These are phyloP conservation scores for Polyporus tsugae DNA, from an alignment of 1,284 basidiomycete genomes.

Conservation along the genomic window DNA sequence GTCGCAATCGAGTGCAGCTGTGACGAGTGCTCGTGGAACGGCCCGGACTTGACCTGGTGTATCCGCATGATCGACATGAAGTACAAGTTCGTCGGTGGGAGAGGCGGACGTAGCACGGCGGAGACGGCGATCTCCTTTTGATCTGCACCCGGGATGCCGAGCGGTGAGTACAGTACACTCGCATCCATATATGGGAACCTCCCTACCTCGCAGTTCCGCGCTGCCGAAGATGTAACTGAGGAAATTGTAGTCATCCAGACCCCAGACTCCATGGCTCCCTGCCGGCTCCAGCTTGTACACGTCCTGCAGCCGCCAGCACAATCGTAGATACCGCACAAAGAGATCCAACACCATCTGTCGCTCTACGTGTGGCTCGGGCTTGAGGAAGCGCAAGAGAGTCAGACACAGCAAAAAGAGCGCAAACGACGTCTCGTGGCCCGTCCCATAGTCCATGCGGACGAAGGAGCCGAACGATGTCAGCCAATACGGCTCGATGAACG, in stretches of 20 bases:
- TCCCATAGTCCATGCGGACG: conserved; percentile 94
- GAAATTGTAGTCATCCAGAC: conserved; percentile 94
- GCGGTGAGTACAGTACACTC: conserved; percentile 10
- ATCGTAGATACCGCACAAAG: conserved; percentile 80
- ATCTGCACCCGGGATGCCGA: conserved; percentile 49
- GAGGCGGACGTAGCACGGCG: conserved; percentile 59
- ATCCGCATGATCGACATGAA: conserved; percentile 85
- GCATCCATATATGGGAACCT: conserved; percentile 18
- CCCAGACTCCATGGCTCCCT: conserved; percentile 98
- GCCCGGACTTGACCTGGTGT: conserved; percentile 82
- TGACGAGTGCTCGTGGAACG: conserved; percentile 94
- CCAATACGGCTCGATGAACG: conserved; percentile 79
- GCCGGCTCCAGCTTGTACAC: conserved; percentile 94
- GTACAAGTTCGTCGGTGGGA: conserved; percentile 77
- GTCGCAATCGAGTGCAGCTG: conserved; percentile 88
- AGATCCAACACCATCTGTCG: conserved; percentile 70
- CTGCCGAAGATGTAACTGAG: conserved; percentile 94
- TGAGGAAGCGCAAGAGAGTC: conserved; percentile 68
- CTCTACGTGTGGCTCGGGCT: conserved; percentile 61
- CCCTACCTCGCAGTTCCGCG: conserved; percentile 81
- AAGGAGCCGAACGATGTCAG: conserved; percentile 91
- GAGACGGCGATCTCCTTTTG: conserved; percentile 66
- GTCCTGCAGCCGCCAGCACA: conserved; percentile 90
- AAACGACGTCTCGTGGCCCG: conserved; percentile 94
- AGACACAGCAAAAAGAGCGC: conserved; percentile 80